Evolutionary conservation across 768 basidiomycete species (phyloP), one percentile per base, ranked within the genome.

Genomic region (Thelephora aurantiotincta): DNA sequence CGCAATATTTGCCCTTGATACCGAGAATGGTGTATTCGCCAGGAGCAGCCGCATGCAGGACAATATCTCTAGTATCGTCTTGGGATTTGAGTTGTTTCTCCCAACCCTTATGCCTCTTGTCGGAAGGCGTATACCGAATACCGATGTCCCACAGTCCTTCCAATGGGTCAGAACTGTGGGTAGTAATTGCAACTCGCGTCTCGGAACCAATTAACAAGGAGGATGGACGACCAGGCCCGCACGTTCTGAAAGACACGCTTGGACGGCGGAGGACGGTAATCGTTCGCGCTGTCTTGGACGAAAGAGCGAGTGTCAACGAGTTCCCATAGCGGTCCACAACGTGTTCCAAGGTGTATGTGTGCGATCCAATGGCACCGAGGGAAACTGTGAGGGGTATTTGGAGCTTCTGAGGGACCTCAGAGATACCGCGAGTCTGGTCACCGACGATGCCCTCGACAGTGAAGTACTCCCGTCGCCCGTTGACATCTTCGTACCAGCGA

Each of bases 241-340:
- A 92, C 36, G 75, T 67, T 35, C 70, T 72, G 71, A 94, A 91
- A 1, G 81, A 77, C 35, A 84, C 69, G 0, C 71, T 69, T 0
- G 88, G 84, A 34, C 81, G 76, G 30, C 78, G 72, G 45, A 93
- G 67, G 45, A 96, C 78, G 12, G 76, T 65, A 45, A 88, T 70
- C 0, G 82, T 75, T 19, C 83, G 73, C 26, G 68, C 73, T 1
- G 68, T 73, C 45, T 70, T 69, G 11, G 52, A 26, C 33, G 51
- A 6, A 35, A 47, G 48, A 35, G 30, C 50, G 4, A 9, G 26
- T 26, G 58, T 59, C n/a, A 87, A 68, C 11, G 74, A 59, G 57
- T 97, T 96, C 13, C 88, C 89, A 45, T 83, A 67, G 12, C 80
- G 76, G 56, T 96, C 93, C n/a, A 75, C 74, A 20, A 97, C 74